Evolutionary conservation across 192 early-diverging fungal genomes (phyloP), one percentile per base, ranked within the genome.

Genomic region (Endogone sp.): DNA sequence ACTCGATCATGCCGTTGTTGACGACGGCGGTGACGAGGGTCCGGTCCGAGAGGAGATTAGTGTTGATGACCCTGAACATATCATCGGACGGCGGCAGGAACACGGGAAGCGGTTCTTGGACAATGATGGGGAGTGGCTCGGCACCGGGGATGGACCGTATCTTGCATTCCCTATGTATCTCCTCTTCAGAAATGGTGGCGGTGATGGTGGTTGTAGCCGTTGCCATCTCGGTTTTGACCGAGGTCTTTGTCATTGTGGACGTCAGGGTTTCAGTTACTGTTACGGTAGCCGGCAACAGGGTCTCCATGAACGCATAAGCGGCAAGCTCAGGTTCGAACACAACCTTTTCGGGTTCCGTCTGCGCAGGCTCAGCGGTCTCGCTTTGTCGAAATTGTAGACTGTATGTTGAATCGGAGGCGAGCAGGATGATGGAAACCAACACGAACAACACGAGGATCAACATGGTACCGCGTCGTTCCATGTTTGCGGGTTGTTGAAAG

Each of bases 11-110:
- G 16, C 65, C 68, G n/a, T 67, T 57, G 31, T 71, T 71, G 3
- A 66, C 74, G n/a, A 71, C 66, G n/a, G 74, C 64, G 4, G 64
- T 57, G 23, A 76, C 54, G 23, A 76, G 28, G 1, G 66, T 56
- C 10, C 66, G 63, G 4, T 67, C 37, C n/a, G n/a, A 31, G 25
- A 64, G 27, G 23, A 71, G 8, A 30, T 71, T 71, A 23, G 23
- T n/a, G 22, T 76, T 62, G 22, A 66, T 76, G 6, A 61, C 60
- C 20, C 67, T 23, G 61, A 61, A 64, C 27, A 66, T 21, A 30
- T 37, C 67, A 3, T 63, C 26, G 11, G 66, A 60, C 9, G 1
- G 9, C 1, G 37, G 37, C 9, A 11, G 9, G 16, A 49, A 49
- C 9, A 1, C 6, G 9, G 37, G 37, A 49, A 49, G 37, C 37